phyloP scores from a whole-genome alignment of 805 yeast species.

The Candida fluviatilis region DNA sequence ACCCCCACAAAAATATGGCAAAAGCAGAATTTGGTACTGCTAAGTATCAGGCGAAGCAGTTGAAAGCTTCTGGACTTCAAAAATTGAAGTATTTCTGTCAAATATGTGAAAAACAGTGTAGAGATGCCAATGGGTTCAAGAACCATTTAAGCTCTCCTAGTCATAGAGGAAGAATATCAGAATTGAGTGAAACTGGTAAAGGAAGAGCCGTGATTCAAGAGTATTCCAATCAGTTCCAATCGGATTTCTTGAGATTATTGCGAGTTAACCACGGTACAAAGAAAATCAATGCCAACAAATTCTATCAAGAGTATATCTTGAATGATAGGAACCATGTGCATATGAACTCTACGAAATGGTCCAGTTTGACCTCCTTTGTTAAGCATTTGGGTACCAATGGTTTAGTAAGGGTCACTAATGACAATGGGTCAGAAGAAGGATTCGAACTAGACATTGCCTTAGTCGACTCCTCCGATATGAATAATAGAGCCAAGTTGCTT shows the following conservation, averaged over 20 bases:
- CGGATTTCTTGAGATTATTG: conserved; percentile 61
- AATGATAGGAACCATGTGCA: conserved; percentile 81
- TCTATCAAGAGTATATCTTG: conserved; percentile 82
- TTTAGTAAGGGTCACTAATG: conserved; percentile 44
- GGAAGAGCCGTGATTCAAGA: conserved; percentile 49
- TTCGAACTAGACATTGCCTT: conserved; percentile 30
- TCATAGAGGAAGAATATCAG: conserved; percentile 56
- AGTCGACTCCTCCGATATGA: conserved; percentile 18
- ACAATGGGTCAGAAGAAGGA: conserved; percentile 22
- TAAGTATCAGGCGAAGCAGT: conserved; percentile 66
- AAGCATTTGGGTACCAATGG: conserved; percentile 56
- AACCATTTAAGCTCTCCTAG: conserved; percentile 83
- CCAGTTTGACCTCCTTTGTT: conserved; percentile 63
- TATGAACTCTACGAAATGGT: conserved; percentile 85
- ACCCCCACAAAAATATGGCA: conserved; percentile 13
- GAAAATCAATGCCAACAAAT: conserved; percentile 71
- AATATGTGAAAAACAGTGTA: conserved; percentile 85
- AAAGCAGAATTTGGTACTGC: conserved; percentile 44
- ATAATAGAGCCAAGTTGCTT: conserved; percentile 30
- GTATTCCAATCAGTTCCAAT: conserved; percentile 56
- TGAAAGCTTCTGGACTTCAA: conserved; percentile 82
- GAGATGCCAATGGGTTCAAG: conserved; percentile 94
- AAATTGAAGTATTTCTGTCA: conserved; percentile 86
- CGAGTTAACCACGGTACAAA: conserved; percentile 77
- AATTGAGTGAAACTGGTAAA: conserved; percentile 32